Evolutionary conservation across 164 flowering plant species (phyloP), one percentile per base, ranked within the genome.

Genomic region (Kalanchoe fedtschenkoi): DNA sequence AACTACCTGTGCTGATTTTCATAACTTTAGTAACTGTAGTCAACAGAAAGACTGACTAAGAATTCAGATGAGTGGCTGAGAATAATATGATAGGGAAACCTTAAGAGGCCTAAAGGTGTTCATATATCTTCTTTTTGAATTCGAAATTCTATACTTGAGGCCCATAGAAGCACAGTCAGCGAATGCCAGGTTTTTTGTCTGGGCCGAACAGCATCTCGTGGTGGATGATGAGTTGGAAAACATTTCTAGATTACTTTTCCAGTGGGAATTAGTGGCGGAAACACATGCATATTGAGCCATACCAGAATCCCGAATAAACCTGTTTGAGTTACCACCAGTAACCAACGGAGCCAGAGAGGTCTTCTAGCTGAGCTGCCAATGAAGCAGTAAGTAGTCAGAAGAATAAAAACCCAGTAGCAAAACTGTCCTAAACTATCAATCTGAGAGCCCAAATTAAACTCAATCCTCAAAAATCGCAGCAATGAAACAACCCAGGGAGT

Each of bases 1-100:
- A 54, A 86, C 84, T 38, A 93, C 88, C 97, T 89, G 72, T 30
- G 68, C 17, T 5, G 68, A 13, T 47, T 47, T 34, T 21, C 39
- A 26, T 22, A 19, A 64, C 54, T 29, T 19, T 16, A 64, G 34
- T 51, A 6, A 19, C 44, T 2, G 17, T 8, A 15, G n/a, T 11
- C 42, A 22, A 63, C 5, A 5, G 3, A 17, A 10, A 5, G 3
- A 17, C 33, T 58, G 29, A 63, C 21, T 16, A 17, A 14, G 26
- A 11, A 11, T 28, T 4, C 43, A 29, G 55, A 55, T 14, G 15
- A 17, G 39, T 29, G 9, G 11, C 4, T 5, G 16, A 44, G 38
- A 8, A 17, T 21, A 6, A 17, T 1, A 29, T n/a, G n/a, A 11
- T 42, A 55, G 17, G 24, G 71, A 64, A 46, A 77, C 83, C 74